Evolutionary conservation across 176 grass and related monocot genomes (phyloP), one percentile per base, ranked within the genome.

Genomic region (Eleusine coracana): DNA sequence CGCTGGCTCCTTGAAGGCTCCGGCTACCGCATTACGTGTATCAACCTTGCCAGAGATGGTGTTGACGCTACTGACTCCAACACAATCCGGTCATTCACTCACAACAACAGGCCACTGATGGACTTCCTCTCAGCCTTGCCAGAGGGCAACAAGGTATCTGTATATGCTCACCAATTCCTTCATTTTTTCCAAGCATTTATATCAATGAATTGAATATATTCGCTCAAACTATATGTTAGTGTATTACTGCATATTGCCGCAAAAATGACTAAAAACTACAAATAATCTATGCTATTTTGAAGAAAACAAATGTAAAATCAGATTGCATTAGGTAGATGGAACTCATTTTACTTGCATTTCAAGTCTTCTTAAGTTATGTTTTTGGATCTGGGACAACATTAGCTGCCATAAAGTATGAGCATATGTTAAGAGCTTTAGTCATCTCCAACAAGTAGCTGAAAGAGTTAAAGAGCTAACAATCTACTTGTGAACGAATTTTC

Each of bases 41-140:
- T 88, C 29, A 88, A 94, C 66, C 85, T 94, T 60, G 83, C 88
- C 0, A 74, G 88, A 78, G 85, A 73, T 10, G 85, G 88, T 11
- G 79, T 87, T 34, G 78, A 90, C 83, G 86, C 63, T 38, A 74
- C 85, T 3, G 83, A 90, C 18, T 86, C 92, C 58, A 86, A 84
- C 71, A 80, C 79, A 0, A 34, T 94, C 1, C 70, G 2, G 9
- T 83, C 70, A 4, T 88, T 94, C 50, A 61, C 88, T 49, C 78
- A 86, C n/a, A 90, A 94, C 8, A 71, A 94, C 40, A 85, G 66
- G 25, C 88, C 88, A 0, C 92, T 94, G 65, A 50, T 90, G n/a
- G 70, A 83, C 31, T 51, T 90, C 67, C 73, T 90, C 38, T 82
- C 84, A 3, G 37, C 60, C 38, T 69, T 83, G 74, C 83, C 83